phyloP scores from a whole-genome alignment of 148 eudicot species.

The Vaccinium myrtillus region DNA sequence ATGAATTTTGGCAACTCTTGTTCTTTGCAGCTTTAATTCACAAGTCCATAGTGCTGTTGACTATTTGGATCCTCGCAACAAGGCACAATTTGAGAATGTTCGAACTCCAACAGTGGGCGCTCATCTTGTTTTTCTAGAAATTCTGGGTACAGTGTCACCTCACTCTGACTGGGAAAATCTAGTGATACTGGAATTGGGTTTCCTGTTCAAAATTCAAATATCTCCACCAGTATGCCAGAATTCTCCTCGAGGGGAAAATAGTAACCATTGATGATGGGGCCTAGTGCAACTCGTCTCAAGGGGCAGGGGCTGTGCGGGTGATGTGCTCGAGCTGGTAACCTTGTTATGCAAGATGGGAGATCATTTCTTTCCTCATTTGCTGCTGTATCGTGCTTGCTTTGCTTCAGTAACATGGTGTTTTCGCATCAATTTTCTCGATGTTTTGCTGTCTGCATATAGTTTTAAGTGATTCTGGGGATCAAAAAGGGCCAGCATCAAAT shows the following conservation, averaged over 20 bases:
- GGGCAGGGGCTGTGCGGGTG: background rate
- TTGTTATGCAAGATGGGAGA: background rate
- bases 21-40: background rate
- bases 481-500: background rate
- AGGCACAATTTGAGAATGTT: background rate
- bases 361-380: background rate
- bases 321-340: background rate
- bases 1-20: background rate
- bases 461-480: background rate
- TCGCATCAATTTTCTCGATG: background rate
- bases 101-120: background rate
- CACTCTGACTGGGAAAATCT: background rate
- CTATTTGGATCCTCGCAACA: background rate
- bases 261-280: background rate
- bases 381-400: background rate
- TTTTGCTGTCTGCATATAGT: background rate
- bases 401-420: background rate
- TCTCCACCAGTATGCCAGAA: background rate
- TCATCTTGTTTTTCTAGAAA: background rate
- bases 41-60: background rate
- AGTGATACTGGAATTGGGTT: background rate
- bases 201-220: background rate
- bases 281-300: background rate
- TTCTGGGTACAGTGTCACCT: background rate
- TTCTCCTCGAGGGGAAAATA: background rate